Evolutionary conservation across 306 rosid species (phyloP).

Genomic region (Dryas alaskensis): DNA sequence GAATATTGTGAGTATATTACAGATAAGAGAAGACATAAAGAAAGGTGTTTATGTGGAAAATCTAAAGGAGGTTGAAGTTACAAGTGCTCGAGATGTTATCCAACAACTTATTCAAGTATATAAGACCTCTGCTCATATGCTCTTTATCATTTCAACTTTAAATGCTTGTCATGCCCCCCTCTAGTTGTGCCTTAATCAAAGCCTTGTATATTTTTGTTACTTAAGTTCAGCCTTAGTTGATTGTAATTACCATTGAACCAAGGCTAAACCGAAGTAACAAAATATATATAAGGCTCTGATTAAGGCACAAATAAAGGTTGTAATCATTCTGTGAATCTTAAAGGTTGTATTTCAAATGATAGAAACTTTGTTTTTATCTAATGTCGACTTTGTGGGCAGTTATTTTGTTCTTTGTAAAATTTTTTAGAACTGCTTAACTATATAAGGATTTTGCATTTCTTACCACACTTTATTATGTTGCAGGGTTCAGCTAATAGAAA

Average conservation of each 20-base stretch:
- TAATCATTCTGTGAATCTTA: neutral
- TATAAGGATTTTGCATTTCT: neutral
- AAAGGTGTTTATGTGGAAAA: slow-evolving; percentile 96
- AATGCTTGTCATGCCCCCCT: neutral
- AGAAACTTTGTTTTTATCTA: neutral
- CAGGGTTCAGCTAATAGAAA: slow-evolving; percentile 95
- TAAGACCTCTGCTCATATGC: slow-evolving; percentile 4
- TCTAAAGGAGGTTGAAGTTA: slow-evolving; percentile 83
- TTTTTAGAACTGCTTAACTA: neutral
- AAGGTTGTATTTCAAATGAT: neutral
- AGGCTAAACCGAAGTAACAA: neutral
- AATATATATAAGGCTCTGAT: neutral
- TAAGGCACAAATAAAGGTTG: neutral
- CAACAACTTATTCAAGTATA: slow-evolving; percentile 84
- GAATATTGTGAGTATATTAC: slow-evolving; percentile 24
- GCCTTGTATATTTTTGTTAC: neutral
- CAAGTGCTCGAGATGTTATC: slow-evolving; percentile 89
- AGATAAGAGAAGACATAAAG: slow-evolving; percentile 93
- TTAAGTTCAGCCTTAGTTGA: neutral
- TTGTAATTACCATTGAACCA: neutral
- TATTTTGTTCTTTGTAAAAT: neutral
- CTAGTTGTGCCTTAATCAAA: neutral
- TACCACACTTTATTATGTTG: slow-evolving; percentile 13
- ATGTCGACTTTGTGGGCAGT: neutral
- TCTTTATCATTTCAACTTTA: slow-evolving; percentile 1